Evolutionary conservation across 2,329 filamentous ascomycete species (phyloP).

Genomic region (Ceratocystis alfenasii): DNA sequence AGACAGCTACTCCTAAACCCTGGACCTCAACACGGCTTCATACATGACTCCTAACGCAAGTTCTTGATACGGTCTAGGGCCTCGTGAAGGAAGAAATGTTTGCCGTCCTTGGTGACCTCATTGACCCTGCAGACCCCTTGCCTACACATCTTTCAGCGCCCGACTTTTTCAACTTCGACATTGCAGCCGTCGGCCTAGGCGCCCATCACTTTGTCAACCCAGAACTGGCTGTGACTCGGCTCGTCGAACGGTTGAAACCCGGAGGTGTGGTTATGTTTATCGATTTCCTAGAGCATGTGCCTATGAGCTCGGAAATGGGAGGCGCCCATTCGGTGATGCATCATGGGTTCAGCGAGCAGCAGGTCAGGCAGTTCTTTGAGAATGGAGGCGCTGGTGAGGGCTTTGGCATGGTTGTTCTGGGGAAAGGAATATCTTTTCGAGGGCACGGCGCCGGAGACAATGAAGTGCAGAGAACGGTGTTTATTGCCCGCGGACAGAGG

Average conservation of each 20-base stretch:
- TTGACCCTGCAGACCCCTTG: conserved; percentile 35
- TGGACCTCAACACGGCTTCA: background rate
- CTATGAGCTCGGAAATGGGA: conserved; percentile 25
- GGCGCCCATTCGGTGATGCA: conserved; percentile 38
- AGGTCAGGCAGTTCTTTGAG: conserved; percentile 49
- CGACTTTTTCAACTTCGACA: conserved; percentile 58
- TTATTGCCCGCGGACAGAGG: conserved; percentile 27
- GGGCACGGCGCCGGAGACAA: conserved; percentile 29
- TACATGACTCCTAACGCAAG: background rate
- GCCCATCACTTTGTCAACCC: conserved; percentile 60
- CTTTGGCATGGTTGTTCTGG: conserved; percentile 47
- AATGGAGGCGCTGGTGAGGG: conserved; percentile 45
- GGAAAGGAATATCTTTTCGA: conserved; percentile 38
- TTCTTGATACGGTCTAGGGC: conserved; percentile 31
- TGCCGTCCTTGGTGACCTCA: conserved; percentile 47
- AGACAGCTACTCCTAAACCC: background rate
- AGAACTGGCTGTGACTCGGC: conserved; percentile 42
- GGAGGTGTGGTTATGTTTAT: conserved; percentile 57
- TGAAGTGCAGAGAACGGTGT: conserved; percentile 34
- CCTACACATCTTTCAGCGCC: conserved; percentile 45
- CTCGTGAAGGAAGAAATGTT: conserved; percentile 41
- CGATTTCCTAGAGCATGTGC: conserved; percentile 50
- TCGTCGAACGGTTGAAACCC: conserved; percentile 50
- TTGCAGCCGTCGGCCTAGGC: conserved; percentile 49
- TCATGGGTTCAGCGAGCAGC: conserved; percentile 51